Evolutionary conservation across 495 filamentous ascomycete genomes (phyloP).

Genomic region (Rhizodiscina lignyota): DNA sequence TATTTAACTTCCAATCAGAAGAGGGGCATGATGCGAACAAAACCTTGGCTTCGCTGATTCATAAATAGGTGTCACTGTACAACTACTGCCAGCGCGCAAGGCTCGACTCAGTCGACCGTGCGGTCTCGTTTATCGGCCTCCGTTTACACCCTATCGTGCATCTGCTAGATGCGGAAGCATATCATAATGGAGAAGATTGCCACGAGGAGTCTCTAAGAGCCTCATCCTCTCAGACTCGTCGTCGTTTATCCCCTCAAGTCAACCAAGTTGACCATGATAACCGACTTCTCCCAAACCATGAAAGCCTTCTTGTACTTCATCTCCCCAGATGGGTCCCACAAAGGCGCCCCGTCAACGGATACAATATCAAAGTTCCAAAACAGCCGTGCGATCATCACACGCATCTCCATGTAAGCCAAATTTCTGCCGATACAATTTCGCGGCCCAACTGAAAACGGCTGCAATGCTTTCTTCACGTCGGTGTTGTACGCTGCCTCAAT

Average conservation of each 20-base stretch:
- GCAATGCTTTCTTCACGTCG: conserved; percentile 8
- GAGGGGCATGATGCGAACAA: too few relatives aligned
- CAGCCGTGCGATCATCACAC: conserved; percentile 3
- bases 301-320: conserved; percentile 6
- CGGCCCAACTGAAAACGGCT: conserved; percentile 16
- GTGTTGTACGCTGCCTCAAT: conserved; percentile 13
- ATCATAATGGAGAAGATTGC: too few relatives aligned
- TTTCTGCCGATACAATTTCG: conserved; percentile 16
- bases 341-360: conserved; percentile 5
- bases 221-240: too few relatives aligned
- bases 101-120: too few relatives aligned
- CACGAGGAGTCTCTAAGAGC: too few relatives aligned
- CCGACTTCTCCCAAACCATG: conserved; percentile 3
- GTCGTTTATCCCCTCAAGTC: conserved; percentile 5
- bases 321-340: conserved; percentile 7
- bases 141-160: too few relatives aligned
- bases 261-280: conserved; percentile 4
- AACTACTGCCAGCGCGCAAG: too few relatives aligned
- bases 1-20: too few relatives aligned
- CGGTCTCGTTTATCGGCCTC: too few relatives aligned
- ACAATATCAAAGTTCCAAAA: conserved; percentile 8
- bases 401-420: conserved; percentile 12
- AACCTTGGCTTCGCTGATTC: too few relatives aligned
- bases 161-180: too few relatives aligned
- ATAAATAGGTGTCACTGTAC: too few relatives aligned